Evolutionary conservation across 805 yeast species (phyloP).

Genomic region (Cyberlindnera maritima): DNA sequence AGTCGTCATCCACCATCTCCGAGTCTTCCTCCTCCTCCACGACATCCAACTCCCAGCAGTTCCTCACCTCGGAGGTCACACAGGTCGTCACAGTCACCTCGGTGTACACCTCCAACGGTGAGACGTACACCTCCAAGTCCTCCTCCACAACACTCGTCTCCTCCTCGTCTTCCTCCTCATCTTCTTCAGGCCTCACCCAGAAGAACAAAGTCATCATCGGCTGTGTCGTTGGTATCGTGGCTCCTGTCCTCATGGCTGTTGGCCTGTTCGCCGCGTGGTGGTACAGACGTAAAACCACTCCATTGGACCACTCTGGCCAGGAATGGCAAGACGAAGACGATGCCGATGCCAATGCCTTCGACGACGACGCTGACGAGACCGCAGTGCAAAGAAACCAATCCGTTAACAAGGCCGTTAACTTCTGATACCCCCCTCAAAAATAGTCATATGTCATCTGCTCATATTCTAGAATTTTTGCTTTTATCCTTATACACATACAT

Average conservation of each 20-base stretch:
- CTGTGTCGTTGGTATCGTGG: conserved; percentile 69
- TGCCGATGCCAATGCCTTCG: conserved; percentile 4
- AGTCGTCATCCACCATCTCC: conserved; percentile 2
- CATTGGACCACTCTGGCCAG: conserved; percentile 25
- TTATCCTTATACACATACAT: background rate
- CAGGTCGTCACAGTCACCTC: conserved; percentile 18
- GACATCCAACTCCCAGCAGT: conserved; percentile 6
- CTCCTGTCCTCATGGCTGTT: conserved; percentile 43
- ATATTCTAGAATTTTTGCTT: background rate
- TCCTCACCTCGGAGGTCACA: conserved; percentile 12
- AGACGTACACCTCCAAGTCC: conserved; percentile 12
- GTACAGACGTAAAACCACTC: conserved; percentile 16
- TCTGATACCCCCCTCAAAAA: too few species aligned
- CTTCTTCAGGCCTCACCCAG: conserved; percentile 42
- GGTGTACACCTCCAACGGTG: conserved; percentile 17
- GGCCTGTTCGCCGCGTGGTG: conserved; percentile 16
- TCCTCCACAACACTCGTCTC: conserved; percentile 15
- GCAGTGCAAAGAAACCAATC: conserved; percentile 13
- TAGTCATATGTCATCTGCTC: background rate
- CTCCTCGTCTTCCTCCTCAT: background rate
- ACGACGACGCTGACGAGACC: conserved; percentile 11
- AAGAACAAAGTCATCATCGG: conserved; percentile 60
- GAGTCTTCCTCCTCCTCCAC: conserved; percentile 3
- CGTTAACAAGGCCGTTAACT: conserved; percentile 26
- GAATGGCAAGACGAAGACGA: conserved; percentile 26